phyloP scores from a whole-genome alignment of 1,284 basidiomycete species.

The Cutaneotrichosporon sp. region DNA sequence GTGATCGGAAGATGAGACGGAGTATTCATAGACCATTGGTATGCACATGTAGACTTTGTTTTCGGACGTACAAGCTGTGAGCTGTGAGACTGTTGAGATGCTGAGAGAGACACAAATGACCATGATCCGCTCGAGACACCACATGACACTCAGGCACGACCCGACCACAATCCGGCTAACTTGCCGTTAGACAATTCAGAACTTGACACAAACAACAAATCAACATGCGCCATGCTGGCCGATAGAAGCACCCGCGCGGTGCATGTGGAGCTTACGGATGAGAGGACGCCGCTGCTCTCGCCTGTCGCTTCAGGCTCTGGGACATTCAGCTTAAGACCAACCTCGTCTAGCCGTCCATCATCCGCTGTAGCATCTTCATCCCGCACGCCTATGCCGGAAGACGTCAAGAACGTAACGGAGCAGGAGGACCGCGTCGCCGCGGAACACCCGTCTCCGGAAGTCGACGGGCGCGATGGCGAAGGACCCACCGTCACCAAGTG shows the following conservation, averaged over 20 bases:
- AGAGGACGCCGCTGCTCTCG: neutral
- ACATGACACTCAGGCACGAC: neutral
- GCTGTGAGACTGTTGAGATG: no score
- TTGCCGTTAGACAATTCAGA: neutral
- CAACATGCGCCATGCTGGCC: neutral
- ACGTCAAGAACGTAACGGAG: neutral
- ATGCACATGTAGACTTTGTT: constrained; percentile 4
- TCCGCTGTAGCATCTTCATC: neutral
- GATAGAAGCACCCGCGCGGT: neutral
- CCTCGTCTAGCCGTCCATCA: no score
- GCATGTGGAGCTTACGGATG: neutral
- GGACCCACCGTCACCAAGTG: neutral
- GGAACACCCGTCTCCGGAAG: neutral
- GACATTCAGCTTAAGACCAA: neutral
- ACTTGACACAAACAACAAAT: neutral
- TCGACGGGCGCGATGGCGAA: neutral
- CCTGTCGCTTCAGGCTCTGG: neutral
- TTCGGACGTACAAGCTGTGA: neutral
- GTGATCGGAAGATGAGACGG: neutral
- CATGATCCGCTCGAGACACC: no score
- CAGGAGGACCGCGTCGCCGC: neutral
- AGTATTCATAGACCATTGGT: neutral
- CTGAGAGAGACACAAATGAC: neutral
- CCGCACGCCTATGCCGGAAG: neutral
- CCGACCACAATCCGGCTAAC: neutral